phyloP scores from a whole-genome alignment of 192 early-diverging fungal genomes.

The Entophlyctis helioformis region DNA sequence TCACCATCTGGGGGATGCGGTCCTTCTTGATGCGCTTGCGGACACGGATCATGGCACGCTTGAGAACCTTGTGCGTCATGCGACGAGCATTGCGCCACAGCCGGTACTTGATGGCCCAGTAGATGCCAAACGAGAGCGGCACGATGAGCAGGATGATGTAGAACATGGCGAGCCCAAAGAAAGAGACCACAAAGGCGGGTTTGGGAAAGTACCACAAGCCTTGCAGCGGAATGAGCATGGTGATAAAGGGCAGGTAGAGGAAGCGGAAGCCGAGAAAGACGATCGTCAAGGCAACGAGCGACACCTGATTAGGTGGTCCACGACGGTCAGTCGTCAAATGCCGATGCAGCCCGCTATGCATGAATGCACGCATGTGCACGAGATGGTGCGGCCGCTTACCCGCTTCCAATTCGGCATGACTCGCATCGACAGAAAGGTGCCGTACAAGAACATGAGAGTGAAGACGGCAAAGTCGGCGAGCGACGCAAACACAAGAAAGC shows the following conservation, averaged over 20 bases:
- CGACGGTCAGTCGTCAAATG: too few species aligned
- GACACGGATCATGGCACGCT: neutral
- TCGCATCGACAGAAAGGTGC: neutral
- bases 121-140: conserved; percentile 4
- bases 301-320: too few species aligned
- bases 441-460: too few species aligned
- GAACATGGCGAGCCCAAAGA: neutral
- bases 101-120: conserved; percentile 5
- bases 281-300: neutral
- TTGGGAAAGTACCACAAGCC: neutral
- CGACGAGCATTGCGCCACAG: conserved; percentile 1
- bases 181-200: neutral
- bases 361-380: too few species aligned
- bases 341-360: too few species aligned
- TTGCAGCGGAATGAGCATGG: conserved; percentile 1
- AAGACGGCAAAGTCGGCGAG: too few species aligned
- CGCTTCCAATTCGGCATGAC: too few species aligned
- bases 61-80: neutral
- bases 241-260: conserved; percentile 2
- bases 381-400: too few species aligned
- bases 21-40: neutral
- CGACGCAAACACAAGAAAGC: too few species aligned
- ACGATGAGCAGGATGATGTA: conserved; percentile 3
- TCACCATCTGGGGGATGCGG: conserved; percentile 5
- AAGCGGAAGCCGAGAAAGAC: conserved; percentile 1